Percentiles rank a stretch among this genome's conserved stretches.
Conservation (phyloP, 1,284 basidiomycete genomes). For the Thecaphora thlaspeos region DNA sequence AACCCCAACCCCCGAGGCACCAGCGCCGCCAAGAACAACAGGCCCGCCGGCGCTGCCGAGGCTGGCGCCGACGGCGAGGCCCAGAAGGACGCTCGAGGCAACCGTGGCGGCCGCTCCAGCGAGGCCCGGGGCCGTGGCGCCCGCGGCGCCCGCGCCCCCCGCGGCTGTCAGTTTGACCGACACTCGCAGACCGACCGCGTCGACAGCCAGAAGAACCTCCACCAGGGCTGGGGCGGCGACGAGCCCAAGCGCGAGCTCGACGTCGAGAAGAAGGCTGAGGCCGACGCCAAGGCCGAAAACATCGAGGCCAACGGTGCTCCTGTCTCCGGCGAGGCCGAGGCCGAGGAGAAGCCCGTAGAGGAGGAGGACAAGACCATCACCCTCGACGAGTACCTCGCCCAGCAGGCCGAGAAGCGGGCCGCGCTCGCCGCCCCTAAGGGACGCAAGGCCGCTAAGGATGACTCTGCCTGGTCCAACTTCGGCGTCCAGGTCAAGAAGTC, state of each 20-base stretch:
- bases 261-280: conserved; percentile 68
- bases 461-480: conserved; percentile 44
- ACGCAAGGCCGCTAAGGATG: conserved; percentile 35
- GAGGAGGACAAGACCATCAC: conserved; percentile 92
- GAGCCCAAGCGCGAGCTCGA: conserved; percentile 76
- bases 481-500: conserved; percentile 48
- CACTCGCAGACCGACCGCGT: conserved; percentile 75
- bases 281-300: conserved; percentile 50
- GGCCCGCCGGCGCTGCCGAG: conserved; percentile 17
- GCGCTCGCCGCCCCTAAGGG: conserved; percentile 42
- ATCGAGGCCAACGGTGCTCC: conserved; percentile 53
- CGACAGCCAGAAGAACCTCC: conserved; percentile 87
- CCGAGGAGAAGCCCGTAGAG: conserved; percentile 64
- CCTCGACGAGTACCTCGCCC: conserved; percentile 73
- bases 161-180: conserved; percentile 73
- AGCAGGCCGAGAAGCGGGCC: conserved; percentile 63
- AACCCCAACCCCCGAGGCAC: background rate
- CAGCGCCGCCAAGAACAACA: background rate
- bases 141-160: conserved; percentile 61
- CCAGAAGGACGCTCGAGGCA: conserved; percentile 23
- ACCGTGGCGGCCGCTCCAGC: conserved; percentile 47
- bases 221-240: conserved; percentile 87
- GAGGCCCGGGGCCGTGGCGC: conserved; percentile 63
- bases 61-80: conserved; percentile 26
- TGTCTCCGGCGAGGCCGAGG: conserved; percentile 43